Evolutionary conservation across 306 rosid genomes (phyloP), one percentile per base, ranked within the genome.

Genomic region (Begonia loranthoides): DNA sequence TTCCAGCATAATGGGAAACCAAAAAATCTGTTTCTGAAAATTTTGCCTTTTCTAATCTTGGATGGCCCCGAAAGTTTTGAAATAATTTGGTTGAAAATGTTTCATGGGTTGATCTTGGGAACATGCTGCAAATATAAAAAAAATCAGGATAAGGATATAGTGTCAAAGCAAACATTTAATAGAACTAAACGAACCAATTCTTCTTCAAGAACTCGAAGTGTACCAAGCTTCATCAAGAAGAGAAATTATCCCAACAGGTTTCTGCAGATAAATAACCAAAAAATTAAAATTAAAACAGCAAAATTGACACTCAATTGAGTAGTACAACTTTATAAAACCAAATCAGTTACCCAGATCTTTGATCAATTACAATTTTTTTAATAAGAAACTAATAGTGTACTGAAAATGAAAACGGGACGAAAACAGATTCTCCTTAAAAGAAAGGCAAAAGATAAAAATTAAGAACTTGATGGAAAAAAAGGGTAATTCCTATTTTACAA

Each of bases 171-270:
- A 59, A 39, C 43, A 50, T 34, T 33, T 46, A 50, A 55, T 54
- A 56, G 62, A 68, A 43, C 55, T 52, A 64, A 63, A 58, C 67
- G 66, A 77, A 75, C 61, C 77, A 75, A 78, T 50, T 58, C 59
- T 69, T 59, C 72, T 57, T 48, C 67, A 77, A 71, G 75, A 77
- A 77, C 76, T 57, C 64, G 66, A 72, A 65, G 38, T 55, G 55
- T 90, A 90, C 97, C 97, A 90, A 71, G 99, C 95, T 80, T 90
- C 95, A 70, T 90, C 95, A 83, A 90, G 72, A 52, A 90, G 78
- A 58, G 87, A 85, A 74, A 90, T 65, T 56, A 90, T 71, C 52
- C 99, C 94, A 65, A 86, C 77, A 58, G 95, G 99, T 73, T 86
- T 90, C 99, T 90, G 92, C 92, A 85, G 60, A 78, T 50, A 63